Conservation (phyloP, 805 yeast species). For the Candida railenensis region DNA sequence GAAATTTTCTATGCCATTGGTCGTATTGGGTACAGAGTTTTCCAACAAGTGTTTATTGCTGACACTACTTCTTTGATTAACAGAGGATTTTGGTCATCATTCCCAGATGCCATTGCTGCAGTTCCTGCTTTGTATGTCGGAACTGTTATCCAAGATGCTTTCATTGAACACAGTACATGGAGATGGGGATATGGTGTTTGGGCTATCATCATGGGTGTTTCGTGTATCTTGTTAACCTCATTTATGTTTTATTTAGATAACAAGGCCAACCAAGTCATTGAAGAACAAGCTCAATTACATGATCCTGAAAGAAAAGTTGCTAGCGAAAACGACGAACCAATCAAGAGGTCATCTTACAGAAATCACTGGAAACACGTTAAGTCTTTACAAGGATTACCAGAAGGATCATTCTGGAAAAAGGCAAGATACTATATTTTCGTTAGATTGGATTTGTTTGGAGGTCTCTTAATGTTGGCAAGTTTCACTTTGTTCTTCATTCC, state of each 20-base stretch:
- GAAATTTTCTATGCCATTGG: conserved; percentile 37
- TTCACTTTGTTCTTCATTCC: conserved; percentile 23
- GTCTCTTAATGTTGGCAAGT: conserved; percentile 16
- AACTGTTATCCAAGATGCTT: conserved; percentile 22
- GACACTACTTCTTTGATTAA: conserved; percentile 39
- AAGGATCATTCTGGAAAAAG: conserved; percentile 9
- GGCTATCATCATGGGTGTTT: conserved; percentile 13
- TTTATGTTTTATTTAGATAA: conserved; percentile 23
- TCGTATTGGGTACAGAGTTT: conserved; percentile 31
- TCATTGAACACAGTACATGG: conserved; percentile 11
- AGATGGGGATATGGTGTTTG: conserved; percentile 8
- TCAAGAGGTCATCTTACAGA: not conserved
- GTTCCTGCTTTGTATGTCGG: conserved; percentile 33
- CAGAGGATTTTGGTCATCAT: conserved; percentile 33
- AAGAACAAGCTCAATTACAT: conserved; percentile 2
- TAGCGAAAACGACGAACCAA: not conserved
- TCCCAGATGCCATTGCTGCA: conserved; percentile 29
- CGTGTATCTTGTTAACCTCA: conserved; percentile 20
- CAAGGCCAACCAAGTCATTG: conserved; percentile 25
- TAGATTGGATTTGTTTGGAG: conserved; percentile 20
- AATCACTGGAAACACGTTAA: not conserved
- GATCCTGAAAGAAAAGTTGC: not conserved
- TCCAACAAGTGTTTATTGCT: conserved; percentile 33
- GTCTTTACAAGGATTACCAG: not conserved
- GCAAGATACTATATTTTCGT: conserved; percentile 16